phyloP scores from a whole-genome alignment of 805 yeast genomes.

The Saccharomycopsis schoenii region DNA sequence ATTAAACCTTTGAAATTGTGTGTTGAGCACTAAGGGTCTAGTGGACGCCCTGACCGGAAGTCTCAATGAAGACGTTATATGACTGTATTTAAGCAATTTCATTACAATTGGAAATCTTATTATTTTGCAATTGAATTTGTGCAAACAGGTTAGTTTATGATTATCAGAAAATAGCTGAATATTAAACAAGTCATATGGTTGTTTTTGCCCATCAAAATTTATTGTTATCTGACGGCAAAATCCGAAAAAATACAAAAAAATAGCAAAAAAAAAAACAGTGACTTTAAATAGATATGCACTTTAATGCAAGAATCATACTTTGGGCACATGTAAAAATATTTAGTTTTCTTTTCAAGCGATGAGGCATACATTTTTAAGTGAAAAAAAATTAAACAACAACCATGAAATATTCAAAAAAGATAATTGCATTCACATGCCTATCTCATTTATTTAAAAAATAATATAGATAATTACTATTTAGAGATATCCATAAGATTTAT shows the following conservation, averaged over 20 bases:
- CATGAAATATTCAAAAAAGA: not conserved
- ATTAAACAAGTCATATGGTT: too few species aligned
- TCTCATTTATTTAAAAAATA: not conserved
- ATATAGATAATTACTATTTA: too few species aligned
- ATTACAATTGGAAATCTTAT: too few species aligned
- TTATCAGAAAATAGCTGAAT: too few species aligned
- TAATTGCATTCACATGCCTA: not conserved
- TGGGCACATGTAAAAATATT: not conserved
- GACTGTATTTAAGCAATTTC: not conserved
- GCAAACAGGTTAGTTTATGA: too few species aligned
- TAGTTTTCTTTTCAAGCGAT: not conserved
- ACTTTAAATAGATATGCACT: not conserved
- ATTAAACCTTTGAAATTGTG: not conserved
- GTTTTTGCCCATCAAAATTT: not conserved
- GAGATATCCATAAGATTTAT: not conserved
- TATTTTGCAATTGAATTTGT: too few species aligned
- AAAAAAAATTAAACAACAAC: not conserved
- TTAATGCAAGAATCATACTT: not conserved
- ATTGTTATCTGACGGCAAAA: not conserved
- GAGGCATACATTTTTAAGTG: not conserved
- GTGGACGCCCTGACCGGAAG: not conserved
- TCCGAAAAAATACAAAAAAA: not conserved
- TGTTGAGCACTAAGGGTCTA: not conserved
- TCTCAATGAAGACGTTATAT: not conserved
- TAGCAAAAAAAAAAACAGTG: not conserved